Conservation (phyloP, 257 asterid genomes). For the Petunia secreta region DNA sequence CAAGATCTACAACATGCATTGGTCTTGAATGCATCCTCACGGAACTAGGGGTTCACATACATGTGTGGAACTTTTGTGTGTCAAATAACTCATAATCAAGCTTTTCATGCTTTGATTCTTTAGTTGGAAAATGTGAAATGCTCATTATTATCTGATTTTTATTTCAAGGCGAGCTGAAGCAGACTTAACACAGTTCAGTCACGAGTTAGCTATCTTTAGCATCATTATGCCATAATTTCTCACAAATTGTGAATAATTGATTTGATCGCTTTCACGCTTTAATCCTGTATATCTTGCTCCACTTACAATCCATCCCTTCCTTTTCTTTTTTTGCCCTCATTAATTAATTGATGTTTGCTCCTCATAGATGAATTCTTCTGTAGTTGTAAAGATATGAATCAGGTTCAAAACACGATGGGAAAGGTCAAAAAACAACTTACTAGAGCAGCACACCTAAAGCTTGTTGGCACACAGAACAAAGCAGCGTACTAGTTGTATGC, state of each 20-base stretch:
- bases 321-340: background rate
- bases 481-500: no score
- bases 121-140: no score
- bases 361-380: background rate
- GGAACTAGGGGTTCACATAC: no score
- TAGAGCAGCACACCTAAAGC: no score
- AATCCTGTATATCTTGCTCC: background rate
- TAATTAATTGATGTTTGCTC: background rate
- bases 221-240: background rate
- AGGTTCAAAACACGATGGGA: no score
- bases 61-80: no score
- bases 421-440: background rate
- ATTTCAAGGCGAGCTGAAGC: background rate
- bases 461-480: no score
- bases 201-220: background rate
- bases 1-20: background rate
- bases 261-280: background rate
- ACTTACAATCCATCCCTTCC: no score
- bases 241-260: background rate
- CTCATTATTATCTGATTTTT: no score
- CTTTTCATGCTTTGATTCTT: no score
- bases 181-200: background rate
- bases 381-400: background rate
- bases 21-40: background rate
- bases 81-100: no score